Conservation (phyloP, 2,329 filamentous ascomycete genomes). For the Cladosporium velox region DNA sequence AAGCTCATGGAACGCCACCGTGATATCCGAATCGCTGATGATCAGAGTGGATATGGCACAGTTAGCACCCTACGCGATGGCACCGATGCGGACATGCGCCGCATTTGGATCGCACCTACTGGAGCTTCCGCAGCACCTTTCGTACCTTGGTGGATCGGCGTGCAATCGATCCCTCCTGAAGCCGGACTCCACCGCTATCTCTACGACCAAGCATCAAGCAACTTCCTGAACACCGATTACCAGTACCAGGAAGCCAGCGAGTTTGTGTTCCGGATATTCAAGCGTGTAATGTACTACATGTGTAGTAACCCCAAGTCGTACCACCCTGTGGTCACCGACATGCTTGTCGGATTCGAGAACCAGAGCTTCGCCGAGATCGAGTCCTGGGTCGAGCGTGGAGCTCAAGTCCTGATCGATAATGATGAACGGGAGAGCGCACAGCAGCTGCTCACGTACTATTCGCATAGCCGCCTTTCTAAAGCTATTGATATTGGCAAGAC, state of each 20-base stretch:
- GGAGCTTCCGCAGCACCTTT: constrained; percentile 40
- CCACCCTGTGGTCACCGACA: constrained; percentile 24
- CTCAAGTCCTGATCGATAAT: constrained; percentile 21
- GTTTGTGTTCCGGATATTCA: constrained; percentile 27
- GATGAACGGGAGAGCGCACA: constrained; percentile 25
- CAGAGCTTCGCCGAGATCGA: constrained; percentile 23
- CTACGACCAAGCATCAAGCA: constrained; percentile 38
- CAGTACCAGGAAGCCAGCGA: constrained; percentile 31
- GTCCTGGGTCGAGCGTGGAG: constrained; percentile 24
- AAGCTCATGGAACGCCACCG: constrained; percentile 48
- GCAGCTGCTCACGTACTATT: constrained; percentile 25
- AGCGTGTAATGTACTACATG: constrained; percentile 29
- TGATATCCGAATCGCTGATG: constrained; percentile 40
- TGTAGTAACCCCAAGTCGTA: constrained; percentile 24
- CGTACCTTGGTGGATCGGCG: constrained; percentile 41
- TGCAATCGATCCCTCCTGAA: constrained; percentile 35
- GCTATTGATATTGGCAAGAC: constrained; percentile 22
- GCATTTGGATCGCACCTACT: constrained; percentile 40
- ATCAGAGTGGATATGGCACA: constrained; percentile 42
- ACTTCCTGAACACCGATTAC: constrained; percentile 39
- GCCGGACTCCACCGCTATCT: constrained; percentile 41
- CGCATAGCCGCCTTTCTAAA: constrained; percentile 23
- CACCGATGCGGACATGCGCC: constrained; percentile 37
- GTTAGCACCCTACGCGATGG: constrained; percentile 35
- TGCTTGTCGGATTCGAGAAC: constrained; percentile 26